phyloP scores from a whole-genome alignment of 257 asterid genomes.

The Gynochthodes officinalis region DNA sequence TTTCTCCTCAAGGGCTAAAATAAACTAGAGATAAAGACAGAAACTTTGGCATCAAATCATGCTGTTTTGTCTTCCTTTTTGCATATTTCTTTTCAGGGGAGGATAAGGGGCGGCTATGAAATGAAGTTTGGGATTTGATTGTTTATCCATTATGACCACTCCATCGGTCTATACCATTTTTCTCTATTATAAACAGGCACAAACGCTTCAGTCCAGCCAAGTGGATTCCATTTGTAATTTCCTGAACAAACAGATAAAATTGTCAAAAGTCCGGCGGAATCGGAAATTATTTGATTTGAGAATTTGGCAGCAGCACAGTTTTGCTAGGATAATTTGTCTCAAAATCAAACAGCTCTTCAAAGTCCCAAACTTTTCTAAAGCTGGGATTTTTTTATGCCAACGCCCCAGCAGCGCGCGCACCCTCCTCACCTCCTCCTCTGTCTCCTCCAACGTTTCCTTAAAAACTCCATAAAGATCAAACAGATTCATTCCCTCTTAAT shows the following conservation, averaged over 20 bases:
- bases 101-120: not conserved
- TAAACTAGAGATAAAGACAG: not conserved
- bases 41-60: not conserved
- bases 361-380: not conserved
- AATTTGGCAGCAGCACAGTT: not conserved
- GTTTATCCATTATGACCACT: not conserved
- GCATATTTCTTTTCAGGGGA: not conserved
- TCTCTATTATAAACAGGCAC: no score
- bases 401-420: not conserved
- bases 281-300: not conserved
- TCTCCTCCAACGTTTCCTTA: constrained; percentile 51
- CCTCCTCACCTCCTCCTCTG: constrained; percentile 41
- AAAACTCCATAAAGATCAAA: constrained; percentile 30
- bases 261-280: not conserved
- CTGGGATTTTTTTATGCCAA: constrained; percentile 8
- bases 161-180: not conserved
- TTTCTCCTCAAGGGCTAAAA: no score
- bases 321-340: not conserved
- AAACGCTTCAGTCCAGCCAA: not conserved
- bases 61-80: not conserved
- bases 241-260: not conserved
- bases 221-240: not conserved
- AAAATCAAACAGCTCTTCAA: not conserved
- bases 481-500: constrained; percentile 59
- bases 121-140: not conserved